A percentile compares a stretch with the other conserved stretches of the same genome.
Conservation (phyloP, 1,139 yeast genomes). For the Geotrichum candidum region DNA sequence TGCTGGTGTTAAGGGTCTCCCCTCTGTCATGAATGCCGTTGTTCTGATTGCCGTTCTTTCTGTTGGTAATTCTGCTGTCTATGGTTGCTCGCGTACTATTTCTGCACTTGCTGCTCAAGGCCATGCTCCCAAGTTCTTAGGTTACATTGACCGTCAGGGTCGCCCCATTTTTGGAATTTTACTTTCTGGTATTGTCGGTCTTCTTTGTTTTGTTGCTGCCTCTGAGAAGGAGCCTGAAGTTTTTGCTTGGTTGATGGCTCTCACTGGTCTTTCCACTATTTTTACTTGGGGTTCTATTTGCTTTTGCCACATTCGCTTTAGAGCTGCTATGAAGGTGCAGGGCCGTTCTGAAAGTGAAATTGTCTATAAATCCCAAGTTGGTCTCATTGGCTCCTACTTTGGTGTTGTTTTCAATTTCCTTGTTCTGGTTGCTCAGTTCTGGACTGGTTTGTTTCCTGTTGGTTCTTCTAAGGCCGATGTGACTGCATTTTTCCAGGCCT, state of each 20-base stretch:
- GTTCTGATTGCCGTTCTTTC: slow-evolving; percentile 65
- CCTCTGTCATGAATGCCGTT: slow-evolving; percentile 67
- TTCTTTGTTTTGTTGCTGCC: slow-evolving; percentile 61
- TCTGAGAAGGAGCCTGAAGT: slow-evolving; percentile 62
- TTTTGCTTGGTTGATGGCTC: slow-evolving; percentile 74
- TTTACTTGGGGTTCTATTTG: slow-evolving; percentile 83
- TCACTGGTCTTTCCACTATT: slow-evolving; percentile 77
- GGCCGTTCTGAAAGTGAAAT: slow-evolving; percentile 63
- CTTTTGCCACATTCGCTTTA: slow-evolving; percentile 69
- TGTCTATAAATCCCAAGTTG: slow-evolving; percentile 63
- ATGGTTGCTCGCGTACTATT: slow-evolving; percentile 74
- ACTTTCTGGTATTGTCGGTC: slow-evolving; percentile 53
- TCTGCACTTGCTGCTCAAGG: slow-evolving; percentile 79
- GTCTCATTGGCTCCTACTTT: slow-evolving; percentile 61
- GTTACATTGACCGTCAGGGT: slow-evolving; percentile 67
- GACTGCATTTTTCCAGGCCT: slow-evolving; percentile 46
- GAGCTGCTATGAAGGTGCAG: slow-evolving; percentile 62
- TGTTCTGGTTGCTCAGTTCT: slow-evolving; percentile 73
- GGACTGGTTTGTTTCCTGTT: slow-evolving; percentile 71
- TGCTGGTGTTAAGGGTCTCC: slow-evolving; percentile 56
- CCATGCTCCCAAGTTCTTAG: slow-evolving; percentile 65
- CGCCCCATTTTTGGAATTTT: slow-evolving; percentile 67
- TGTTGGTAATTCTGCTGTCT: slow-evolving; percentile 71
- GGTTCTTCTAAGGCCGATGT: slow-evolving; percentile 43
- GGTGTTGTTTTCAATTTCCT: slow-evolving; percentile 57